Base-by-base conservation (phyloP, 306 rosid species). In the Vicia faba region DNA sequence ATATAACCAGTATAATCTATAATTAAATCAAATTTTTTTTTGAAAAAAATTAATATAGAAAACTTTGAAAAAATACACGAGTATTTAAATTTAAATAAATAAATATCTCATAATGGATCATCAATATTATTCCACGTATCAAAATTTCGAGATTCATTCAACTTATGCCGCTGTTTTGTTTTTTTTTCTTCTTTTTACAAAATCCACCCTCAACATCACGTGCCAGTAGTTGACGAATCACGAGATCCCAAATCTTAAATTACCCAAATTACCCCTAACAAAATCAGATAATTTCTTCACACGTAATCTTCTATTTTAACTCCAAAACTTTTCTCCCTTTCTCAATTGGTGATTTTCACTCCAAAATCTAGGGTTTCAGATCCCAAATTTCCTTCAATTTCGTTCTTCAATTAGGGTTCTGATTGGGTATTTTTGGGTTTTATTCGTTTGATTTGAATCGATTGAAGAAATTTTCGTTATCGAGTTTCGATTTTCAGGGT, bases 281-380 rank as follows among this genome's bases (percentile, higher is more conserved):
- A 46, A 29, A 5, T 51, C 25, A 50, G 72, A 67, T 67, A 67
- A 35, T 66, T 65, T 10, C 69, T 44, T 5, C 15, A 0, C 20
- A 64, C 31, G 20, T 11, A 28, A 40, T 68, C 44, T 35, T 33
- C 51, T 29, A 11, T 56, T 59, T 59, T 23, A 63, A 63, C 58
- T 51, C 11, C 11, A 51, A 28, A 20, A 51, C 54, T 44, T 33
- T 55, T 26, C 36, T 13, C n/a, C 15, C 29, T 4, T 66, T 64
- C 66, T 64, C 71, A 23, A 65, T 63, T 73, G 68, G 57, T 68
- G 75, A 81, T 79, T 77, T 48, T 71, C 72, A 68, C 44, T 46
- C 66, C 12, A 68, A 64, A 20, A 58, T 44, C 58, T 82, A 82
- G 89, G 92, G 92, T 84, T 84, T 82, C 83, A 29, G 48, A 66